These are phyloP conservation scores for Alternaria postmessia DNA, from an alignment of 2,329 filamentous ascomycete species.

Conservation along the genomic window DNA sequence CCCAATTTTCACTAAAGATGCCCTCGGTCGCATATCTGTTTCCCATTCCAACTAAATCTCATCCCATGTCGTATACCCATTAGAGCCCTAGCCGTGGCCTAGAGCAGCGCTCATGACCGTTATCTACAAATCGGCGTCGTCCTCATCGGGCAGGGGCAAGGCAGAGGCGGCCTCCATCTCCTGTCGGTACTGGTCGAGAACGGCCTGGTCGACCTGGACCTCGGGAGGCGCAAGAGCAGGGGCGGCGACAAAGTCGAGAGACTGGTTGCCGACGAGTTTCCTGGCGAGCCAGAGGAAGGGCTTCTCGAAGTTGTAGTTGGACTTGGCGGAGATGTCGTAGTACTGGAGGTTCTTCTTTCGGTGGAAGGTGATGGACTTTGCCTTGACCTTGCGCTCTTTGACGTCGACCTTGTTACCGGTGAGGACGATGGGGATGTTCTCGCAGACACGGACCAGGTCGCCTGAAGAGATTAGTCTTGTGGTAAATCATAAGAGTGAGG, in stretches of 20 bases:
- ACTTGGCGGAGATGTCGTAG: constrained; percentile 99
- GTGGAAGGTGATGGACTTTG: constrained; percentile 99
- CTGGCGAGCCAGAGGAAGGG: constrained; percentile 99
- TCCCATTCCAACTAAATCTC: constrained; percentile 34
- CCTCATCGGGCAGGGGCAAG: constrained; percentile 91
- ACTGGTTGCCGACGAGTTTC: constrained; percentile 95
- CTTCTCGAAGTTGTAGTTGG: constrained; percentile 99
- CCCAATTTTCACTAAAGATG: constrained; percentile 40
- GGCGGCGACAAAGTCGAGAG: constrained; percentile 92
- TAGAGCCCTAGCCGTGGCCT: constrained; percentile 27
- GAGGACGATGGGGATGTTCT: constrained; percentile 98
- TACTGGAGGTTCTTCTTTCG: constrained; percentile 99
- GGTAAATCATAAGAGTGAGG: neutral
- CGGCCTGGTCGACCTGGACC: constrained; percentile 83
- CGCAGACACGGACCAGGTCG: constrained; percentile 98
- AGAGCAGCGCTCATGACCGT: constrained; percentile 34
- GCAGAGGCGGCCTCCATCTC: constrained; percentile 83
- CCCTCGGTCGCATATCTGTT: constrained; percentile 28
- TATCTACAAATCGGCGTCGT: constrained; percentile 73
- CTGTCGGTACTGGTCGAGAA: constrained; percentile 81
- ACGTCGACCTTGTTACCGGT: constrained; percentile 99
- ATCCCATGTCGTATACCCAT: constrained; percentile 42
- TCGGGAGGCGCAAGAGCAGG: constrained; percentile 94
- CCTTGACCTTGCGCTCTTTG: constrained; percentile 99
- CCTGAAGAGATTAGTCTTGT: constrained; percentile 62